phyloP scores from a whole-genome alignment of 148 eudicot genomes.

The Tetragonia tetragonoides region DNA sequence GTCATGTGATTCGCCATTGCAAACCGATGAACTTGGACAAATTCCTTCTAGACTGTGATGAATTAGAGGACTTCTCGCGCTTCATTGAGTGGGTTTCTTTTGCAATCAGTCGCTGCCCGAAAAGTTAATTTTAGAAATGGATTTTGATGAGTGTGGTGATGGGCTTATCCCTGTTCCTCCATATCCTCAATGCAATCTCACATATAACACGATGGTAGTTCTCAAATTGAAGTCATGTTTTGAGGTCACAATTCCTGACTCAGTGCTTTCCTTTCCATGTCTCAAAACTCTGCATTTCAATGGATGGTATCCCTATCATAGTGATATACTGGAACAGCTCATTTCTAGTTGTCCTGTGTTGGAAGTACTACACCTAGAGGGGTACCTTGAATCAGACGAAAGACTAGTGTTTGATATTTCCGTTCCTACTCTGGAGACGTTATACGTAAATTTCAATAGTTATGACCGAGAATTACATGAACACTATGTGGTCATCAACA shows the following conservation, averaged over 20 bases:
- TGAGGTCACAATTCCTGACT: neutral
- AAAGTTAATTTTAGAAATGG: neutral
- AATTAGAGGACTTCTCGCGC: neutral
- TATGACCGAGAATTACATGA: neutral
- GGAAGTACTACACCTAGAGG: neutral
- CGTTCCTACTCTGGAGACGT: constrained; percentile 1
- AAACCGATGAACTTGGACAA: neutral
- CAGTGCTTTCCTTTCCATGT: constrained; percentile 12
- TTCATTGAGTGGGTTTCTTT: neutral
- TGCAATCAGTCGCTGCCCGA: neutral
- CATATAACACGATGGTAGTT: constrained; percentile 1
- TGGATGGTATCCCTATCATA: neutral
- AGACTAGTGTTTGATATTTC: neutral
- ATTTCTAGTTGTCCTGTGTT: constrained; percentile 9
- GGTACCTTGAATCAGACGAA: neutral
- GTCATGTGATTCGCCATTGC: constrained; percentile 14
- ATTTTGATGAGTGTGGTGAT: neutral
- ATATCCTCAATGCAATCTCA: neutral
- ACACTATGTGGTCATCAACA: neutral
- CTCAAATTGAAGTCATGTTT: constrained; percentile 5
- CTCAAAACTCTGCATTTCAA: neutral
- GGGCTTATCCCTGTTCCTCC: neutral
- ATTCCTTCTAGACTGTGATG: neutral
- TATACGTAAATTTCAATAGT: neutral
- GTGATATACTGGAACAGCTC: neutral